phyloP scores from a whole-genome alignment of 306 rosid species.

The Phaseolus lunatus region DNA sequence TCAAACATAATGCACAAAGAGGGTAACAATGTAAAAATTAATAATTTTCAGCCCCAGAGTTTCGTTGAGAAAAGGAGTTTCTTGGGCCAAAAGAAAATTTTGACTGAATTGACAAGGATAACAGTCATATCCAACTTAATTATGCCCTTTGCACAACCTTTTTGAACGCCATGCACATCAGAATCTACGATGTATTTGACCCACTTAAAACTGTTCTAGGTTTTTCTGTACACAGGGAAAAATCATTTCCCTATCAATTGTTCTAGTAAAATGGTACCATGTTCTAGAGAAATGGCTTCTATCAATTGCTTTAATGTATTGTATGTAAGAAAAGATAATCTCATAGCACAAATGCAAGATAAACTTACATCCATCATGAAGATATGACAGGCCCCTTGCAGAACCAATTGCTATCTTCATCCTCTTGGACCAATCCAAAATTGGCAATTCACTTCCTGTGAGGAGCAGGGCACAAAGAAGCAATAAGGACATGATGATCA shows the following conservation, averaged over 20 bases:
- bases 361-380: constrained; percentile 88
- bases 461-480: constrained; percentile 23
- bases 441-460: constrained; percentile 60
- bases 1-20: not conserved
- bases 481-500: constrained; percentile 25
- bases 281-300: not conserved
- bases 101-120: not conserved
- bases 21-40: not conserved
- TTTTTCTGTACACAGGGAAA: not conserved
- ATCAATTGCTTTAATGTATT: not conserved
- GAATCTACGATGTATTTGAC: not conserved
- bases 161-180: not conserved
- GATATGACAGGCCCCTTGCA: constrained; percentile 90
- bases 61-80: not conserved
- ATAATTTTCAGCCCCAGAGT: not conserved
- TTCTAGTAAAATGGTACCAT: constrained; percentile 14
- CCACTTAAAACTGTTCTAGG: not conserved
- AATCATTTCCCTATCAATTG: constrained; percentile 1
- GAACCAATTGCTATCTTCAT: constrained; percentile 85
- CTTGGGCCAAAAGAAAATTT: not conserved
- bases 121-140: not conserved
- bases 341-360: constrained; percentile 15
- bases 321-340: not conserved
- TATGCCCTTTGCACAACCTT: constrained; percentile 4
- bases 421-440: constrained; percentile 86